A percentile compares a stretch with the other conserved stretches of the same genome.
These are phyloP conservation scores for Amaranthus tricolor DNA, from an alignment of 179 eudicot species.

Conservation along the genomic window DNA sequence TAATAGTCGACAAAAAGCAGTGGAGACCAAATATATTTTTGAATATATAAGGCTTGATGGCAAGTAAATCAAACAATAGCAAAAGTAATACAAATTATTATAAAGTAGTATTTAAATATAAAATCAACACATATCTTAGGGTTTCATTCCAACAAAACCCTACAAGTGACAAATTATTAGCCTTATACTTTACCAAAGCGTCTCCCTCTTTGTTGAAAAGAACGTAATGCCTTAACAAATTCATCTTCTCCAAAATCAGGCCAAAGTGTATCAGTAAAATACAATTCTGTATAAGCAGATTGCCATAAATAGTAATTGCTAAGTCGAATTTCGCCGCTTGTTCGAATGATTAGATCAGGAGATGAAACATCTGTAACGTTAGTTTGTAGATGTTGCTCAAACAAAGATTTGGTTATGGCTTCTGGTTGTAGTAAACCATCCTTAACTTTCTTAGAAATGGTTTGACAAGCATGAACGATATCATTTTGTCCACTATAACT, in stretches of 20 bases:
- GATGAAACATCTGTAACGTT: constrained; percentile 31
- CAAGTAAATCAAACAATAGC: no score
- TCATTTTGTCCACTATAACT: constrained; percentile 56
- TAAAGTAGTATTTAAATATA: no score
- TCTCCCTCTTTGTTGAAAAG: constrained; percentile 53
- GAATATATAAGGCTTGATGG: no score
- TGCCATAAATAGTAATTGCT: constrained; percentile 66
- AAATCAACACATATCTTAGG: no score
- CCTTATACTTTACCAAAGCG: constrained; percentile 36
- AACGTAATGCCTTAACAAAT: constrained; percentile 40
- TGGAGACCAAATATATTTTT: no score
- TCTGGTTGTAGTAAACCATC: constrained; percentile 43
- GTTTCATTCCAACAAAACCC: not conserved
- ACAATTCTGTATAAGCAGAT: constrained; percentile 53
- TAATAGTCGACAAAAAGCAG: no score
- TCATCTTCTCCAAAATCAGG: constrained; percentile 59
- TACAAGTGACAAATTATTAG: not conserved
- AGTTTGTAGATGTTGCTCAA: constrained; percentile 50
- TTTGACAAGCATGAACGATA: constrained; percentile 54
- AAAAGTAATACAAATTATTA: no score
- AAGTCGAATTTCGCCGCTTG: constrained; percentile 51
- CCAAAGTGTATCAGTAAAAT: constrained; percentile 45
- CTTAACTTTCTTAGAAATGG: constrained; percentile 46
- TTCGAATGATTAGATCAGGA: constrained; percentile 58
- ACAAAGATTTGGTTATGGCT: constrained; percentile 37